These are phyloP conservation scores for Kurtzmaniella fragi DNA, from an alignment of 805 yeast genomes.

Conservation along the genomic window DNA sequence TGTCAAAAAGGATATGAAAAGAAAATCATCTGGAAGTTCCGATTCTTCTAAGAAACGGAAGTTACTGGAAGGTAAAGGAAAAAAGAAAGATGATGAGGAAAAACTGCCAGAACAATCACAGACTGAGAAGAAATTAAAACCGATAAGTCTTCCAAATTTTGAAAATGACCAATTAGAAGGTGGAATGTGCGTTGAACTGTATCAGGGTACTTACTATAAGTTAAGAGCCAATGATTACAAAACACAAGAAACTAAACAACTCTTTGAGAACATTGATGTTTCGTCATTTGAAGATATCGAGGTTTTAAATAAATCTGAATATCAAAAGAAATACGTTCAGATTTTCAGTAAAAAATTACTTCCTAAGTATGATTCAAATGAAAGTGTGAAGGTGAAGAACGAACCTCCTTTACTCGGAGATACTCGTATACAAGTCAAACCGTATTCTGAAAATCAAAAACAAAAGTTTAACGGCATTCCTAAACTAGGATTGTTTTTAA, in stretches of 20 bases:
- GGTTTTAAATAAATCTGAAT: constrained; percentile 20
- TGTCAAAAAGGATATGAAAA: constrained; percentile 6
- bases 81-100: constrained; percentile 2
- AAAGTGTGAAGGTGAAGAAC: constrained; percentile 18
- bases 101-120: not conserved
- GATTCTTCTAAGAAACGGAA: constrained; percentile 20
- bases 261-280: constrained; percentile 17
- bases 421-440: constrained; percentile 44
- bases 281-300: constrained; percentile 8
- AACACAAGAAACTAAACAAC: constrained; percentile 23
- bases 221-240: constrained; percentile 44
- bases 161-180: constrained; percentile 39
- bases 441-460: constrained; percentile 54
- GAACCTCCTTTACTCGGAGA: constrained; percentile 12
- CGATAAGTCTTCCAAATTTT: constrained; percentile 28
- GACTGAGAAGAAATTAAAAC: not conserved
- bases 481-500: constrained; percentile 55
- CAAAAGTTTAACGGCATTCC: constrained; percentile 65
- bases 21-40: constrained; percentile 11
- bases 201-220: constrained; percentile 48
- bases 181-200: constrained; percentile 39
- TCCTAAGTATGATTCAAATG: constrained; percentile 36
- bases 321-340: constrained; percentile 10
- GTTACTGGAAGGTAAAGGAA: constrained; percentile 13
- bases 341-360: constrained; percentile 26